Evolutionary conservation across 148 eudicot genomes (phyloP).

Genomic region (Diospyros lotus): DNA sequence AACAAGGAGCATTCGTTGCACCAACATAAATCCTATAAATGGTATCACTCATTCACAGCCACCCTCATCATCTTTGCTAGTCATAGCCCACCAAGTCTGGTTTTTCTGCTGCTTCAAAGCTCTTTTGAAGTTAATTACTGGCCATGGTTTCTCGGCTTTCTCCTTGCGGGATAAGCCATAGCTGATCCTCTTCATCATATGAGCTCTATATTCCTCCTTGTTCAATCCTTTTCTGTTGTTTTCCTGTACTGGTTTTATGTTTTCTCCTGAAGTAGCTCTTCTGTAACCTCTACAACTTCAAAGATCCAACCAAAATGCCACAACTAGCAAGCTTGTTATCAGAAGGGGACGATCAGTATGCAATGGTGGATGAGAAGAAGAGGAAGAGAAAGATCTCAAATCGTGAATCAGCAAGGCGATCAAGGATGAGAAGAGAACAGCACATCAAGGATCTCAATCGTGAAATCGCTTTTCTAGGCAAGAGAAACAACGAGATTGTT

Average conservation of each 20-base stretch:
- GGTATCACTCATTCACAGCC: too few species aligned
- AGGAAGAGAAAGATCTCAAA: conserved; percentile 68
- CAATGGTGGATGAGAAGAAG: conserved; percentile 50
- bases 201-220: conserved; percentile 9
- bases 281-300: not conserved
- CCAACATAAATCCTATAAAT: too few species aligned
- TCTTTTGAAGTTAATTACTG: not conserved
- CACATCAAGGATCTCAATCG: conserved; percentile 50
- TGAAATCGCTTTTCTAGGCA: conserved; percentile 23
- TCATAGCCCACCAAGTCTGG: too few species aligned
- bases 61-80: too few species aligned
- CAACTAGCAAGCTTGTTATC: conserved; percentile 35
- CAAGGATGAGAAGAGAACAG: conserved; percentile 60
- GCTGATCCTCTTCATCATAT: conserved; percentile 10
- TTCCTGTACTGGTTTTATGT: conserved; percentile 75
- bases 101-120: not conserved
- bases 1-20: too few species aligned
- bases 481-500: conserved; percentile 27
- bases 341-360: conserved; percentile 21
- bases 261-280: conserved; percentile 34
- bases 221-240: conserved; percentile 62
- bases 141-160: not conserved
- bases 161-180: not conserved
- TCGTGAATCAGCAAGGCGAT: conserved; percentile 70
- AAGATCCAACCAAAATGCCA: conserved; percentile 20